phyloP scores from a whole-genome alignment of 106 monocot species.

The Hemerocallis citrina region DNA sequence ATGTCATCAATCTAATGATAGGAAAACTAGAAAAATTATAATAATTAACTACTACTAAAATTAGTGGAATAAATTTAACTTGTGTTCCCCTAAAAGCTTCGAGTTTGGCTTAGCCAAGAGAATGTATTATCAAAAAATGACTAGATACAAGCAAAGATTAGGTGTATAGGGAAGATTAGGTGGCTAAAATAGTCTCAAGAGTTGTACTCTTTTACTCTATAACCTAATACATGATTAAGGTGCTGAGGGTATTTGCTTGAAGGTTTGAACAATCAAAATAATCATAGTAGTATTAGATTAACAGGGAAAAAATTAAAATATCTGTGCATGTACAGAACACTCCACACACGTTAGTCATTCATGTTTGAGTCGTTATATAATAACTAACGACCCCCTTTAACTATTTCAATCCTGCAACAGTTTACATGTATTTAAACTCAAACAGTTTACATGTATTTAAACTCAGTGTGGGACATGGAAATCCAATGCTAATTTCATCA shows the following conservation, averaged over 20 bases:
- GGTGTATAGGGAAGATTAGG: not conserved
- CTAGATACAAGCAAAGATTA: not conserved
- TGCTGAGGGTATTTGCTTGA: not conserved
- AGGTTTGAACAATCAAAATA: not conserved
- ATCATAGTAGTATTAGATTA: not conserved
- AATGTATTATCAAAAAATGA: not conserved
- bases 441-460: constrained; percentile 22
- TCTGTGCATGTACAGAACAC: not conserved
- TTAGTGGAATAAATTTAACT: constrained; percentile 26
- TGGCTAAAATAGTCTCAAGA: not conserved
- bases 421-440: constrained; percentile 23
- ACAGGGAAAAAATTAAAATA: not conserved
- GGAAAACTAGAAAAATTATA: no score
- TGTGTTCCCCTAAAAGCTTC: constrained; percentile 11
- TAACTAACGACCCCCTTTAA: constrained; percentile 12
- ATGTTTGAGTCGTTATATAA: constrained; percentile 12
- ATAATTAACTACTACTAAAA: not conserved
- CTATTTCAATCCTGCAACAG: constrained; percentile 4
- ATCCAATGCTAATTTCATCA: constrained; percentile 61
- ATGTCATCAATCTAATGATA: constrained; percentile 30
- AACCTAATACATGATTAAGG: not conserved
- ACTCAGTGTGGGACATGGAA: constrained; percentile 23
- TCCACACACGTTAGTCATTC: constrained; percentile 1
- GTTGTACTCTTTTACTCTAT: not conserved
- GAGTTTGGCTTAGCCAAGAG: constrained; percentile 4